Evolutionary conservation across 441 rosid species (phyloP).

Genomic region (Lagerstroemia fauriei): DNA sequence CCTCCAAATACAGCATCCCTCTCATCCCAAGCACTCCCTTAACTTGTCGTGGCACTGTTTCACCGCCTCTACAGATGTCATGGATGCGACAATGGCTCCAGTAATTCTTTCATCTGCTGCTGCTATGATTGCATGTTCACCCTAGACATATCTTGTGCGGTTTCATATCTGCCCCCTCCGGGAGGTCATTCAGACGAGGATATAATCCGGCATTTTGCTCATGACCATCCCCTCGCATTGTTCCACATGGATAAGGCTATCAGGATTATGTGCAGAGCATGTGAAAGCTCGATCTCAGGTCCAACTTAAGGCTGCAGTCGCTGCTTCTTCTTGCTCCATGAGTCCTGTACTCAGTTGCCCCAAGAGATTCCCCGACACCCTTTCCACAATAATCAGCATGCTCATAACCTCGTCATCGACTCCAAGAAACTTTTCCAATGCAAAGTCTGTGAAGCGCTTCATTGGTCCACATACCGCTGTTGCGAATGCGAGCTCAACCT

Average conservation of each 20-base stretch:
- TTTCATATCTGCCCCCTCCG: background rate
- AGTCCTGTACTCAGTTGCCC: background rate
- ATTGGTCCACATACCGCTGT: background rate
- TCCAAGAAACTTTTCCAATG: background rate
- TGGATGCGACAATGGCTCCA: too few relatives aligned
- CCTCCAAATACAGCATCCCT: background rate
- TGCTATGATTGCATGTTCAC: too few relatives aligned
- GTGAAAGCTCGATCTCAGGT: background rate
- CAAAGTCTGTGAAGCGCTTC: background rate
- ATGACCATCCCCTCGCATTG: background rate
- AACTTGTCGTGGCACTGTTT: background rate
- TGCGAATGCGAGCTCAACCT: background rate
- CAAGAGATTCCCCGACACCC: background rate
- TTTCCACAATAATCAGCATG: background rate
- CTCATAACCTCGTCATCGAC: background rate
- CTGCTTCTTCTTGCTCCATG: background rate
- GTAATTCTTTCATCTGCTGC: too few relatives aligned
- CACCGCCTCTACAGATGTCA: too few relatives aligned
- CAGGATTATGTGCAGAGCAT: background rate
- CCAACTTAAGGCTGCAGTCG: background rate
- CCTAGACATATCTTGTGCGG: too few relatives aligned
- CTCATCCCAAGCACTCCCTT: background rate
- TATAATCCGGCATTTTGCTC: background rate
- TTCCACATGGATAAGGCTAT: background rate
- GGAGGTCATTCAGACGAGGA: background rate